phyloP scores from a whole-genome alignment of 176 grass and related monocot species.

The Musa beccarii region DNA sequence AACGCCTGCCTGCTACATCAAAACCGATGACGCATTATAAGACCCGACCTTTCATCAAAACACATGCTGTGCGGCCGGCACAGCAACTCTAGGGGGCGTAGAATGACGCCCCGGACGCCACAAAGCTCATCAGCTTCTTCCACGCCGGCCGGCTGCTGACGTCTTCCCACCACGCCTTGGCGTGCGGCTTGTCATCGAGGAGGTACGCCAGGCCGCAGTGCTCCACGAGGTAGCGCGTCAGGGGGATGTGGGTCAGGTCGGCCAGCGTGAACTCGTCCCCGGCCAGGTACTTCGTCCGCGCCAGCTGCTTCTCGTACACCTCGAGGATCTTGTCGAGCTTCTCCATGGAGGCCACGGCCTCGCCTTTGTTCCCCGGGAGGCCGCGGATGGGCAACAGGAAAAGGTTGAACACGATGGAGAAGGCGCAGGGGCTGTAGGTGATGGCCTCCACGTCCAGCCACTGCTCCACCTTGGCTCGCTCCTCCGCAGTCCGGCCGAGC shows the following conservation, averaged over 20 bases:
- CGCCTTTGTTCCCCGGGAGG: constrained; percentile 3
- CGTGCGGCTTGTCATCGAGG: constrained; percentile 1
- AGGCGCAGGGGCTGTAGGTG: constrained; percentile 13
- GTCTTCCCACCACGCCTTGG: constrained; percentile 24
- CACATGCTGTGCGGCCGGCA: no score
- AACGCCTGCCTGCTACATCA: no score
- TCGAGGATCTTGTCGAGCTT: constrained; percentile 14
- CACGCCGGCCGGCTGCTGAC: constrained; percentile 10
- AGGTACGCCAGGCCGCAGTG: not conserved
- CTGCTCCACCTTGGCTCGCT: constrained; percentile 16
- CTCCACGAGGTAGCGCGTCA: constrained; percentile 1
- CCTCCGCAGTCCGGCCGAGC: constrained; percentile 14
- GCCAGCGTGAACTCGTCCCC: constrained; percentile 20
- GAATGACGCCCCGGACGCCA: not conserved
- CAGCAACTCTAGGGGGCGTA: not conserved
- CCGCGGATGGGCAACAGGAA: constrained; percentile 4
- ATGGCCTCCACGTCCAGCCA: constrained; percentile 26
- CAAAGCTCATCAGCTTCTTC: constrained; percentile 16
- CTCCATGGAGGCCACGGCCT: not conserved
- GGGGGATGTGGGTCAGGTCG: constrained; percentile 23
- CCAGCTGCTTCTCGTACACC: constrained; percentile 17
- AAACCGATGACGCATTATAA: no score
- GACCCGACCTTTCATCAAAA: no score
- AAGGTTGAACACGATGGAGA: constrained; percentile 5
- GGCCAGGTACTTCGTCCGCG: constrained; percentile 20